These are phyloP conservation scores for Termitomyces sp. DNA, from an alignment of 768 basidiomycete species.

Conservation along the genomic window DNA sequence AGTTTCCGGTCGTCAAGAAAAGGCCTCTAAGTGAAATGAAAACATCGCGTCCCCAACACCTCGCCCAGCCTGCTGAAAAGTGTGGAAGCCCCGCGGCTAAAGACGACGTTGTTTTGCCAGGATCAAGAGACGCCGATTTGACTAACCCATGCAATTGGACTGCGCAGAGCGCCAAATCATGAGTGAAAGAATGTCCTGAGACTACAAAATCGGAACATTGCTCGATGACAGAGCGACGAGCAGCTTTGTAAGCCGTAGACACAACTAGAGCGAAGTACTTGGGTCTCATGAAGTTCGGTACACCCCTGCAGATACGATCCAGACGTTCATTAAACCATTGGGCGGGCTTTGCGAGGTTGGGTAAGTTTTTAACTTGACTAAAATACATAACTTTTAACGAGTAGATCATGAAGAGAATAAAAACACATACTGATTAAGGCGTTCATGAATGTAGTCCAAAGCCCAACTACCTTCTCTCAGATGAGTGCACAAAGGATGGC, in stretches of 20 bases:
- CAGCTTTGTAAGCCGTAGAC: constrained; percentile 89
- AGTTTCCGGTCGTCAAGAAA: constrained; percentile 91
- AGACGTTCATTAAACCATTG: constrained; percentile 89
- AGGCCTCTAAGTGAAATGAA: constrained; percentile 93
- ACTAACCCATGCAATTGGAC: constrained; percentile 91
- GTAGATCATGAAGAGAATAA: background rate
- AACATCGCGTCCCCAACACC: constrained; percentile 94
- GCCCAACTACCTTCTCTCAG: constrained; percentile 89
- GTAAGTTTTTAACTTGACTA: constrained; percentile 60
- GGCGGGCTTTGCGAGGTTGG: constrained; percentile 64
- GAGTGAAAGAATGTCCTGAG: constrained; percentile 84
- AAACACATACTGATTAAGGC: constrained; percentile 62
- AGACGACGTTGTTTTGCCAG: constrained; percentile 63
- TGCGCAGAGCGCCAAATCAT: constrained; percentile 80
- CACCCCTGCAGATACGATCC: constrained; percentile 65
- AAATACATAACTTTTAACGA: constrained; percentile 8
- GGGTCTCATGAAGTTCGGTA: constrained; percentile 86
- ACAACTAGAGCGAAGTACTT: constrained; percentile 95
- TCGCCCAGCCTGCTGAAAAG: constrained; percentile 89
- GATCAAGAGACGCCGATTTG: constrained; percentile 85
- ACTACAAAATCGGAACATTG: constrained; percentile 86
- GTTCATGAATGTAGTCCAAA: constrained; percentile 75
- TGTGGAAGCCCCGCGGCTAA: constrained; percentile 95
- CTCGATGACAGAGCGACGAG: constrained; percentile 76
- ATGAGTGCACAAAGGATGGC: constrained; percentile 86